Base-by-base conservation (phyloP, 768 basidiomycete species). In the Termitomyces sp. region DNA sequence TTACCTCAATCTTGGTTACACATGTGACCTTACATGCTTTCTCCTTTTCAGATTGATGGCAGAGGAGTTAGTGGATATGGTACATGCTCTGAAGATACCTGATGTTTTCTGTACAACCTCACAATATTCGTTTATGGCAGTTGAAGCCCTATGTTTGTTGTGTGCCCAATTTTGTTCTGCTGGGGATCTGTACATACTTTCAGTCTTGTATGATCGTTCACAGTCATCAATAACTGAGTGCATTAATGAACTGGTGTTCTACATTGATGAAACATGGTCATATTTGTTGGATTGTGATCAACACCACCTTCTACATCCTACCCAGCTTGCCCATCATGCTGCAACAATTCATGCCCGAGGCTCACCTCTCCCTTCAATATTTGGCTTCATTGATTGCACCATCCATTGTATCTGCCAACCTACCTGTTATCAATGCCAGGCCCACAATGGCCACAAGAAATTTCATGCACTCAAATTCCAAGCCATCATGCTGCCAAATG, bases 401-500 rank as follows among this genome's bases (percentile, higher is more conserved):
- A 54, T 60, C 25, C 6, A 11, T 3, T 20, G 17, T 4, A 60
- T 60, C 3, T 60, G 60, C 29, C 20, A 3, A 1, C 60, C 60
- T 4, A 15, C 38, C 2, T 47, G 45, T n/a, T 60, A 42, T 12
- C 60, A 60, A n/a, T 9, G 51, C 5, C 52, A 54, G 31, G 52
- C 60, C 9, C 56, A 60, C 36, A 60, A 20, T 20, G 53, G 60
- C 5, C 38, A 60, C 36, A 60, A 60, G 14, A 56, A 55, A 14
- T 20, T 49, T 31, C 54, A 56, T 31, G 36, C 47, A 5, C 29
- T 62, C 25, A 57, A 57, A 5, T 59, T 34, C 25, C 61, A 62
- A 12, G 57, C 57, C 6, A 17, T 62, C n/a, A 62, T 43, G 42
- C 50, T 62, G 5, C 34, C 61, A 29, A 62, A 62, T 54, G 43